phyloP scores from a whole-genome alignment of 1,284 basidiomycete genomes.

The Pterulicium gracile region DNA sequence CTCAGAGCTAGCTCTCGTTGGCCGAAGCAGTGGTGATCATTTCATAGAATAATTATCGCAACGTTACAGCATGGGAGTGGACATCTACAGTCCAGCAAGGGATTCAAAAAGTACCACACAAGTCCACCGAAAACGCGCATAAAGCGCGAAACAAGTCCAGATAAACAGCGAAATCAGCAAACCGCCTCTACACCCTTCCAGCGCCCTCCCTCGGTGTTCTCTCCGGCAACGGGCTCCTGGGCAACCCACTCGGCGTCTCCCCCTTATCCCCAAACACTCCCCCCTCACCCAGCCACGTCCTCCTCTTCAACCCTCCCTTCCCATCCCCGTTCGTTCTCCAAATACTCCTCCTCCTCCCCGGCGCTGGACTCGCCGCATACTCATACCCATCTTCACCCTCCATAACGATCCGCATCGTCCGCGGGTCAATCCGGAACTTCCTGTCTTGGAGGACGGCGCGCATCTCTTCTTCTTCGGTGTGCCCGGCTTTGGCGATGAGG shows the following conservation, averaged over 20 bases:
- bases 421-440: slow-evolving; percentile 37
- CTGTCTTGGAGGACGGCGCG: slow-evolving; percentile 26
- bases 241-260: not conserved
- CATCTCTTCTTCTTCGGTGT: slow-evolving; percentile 23
- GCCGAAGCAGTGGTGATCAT: too few species aligned
- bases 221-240: not conserved
- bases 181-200: too few species aligned
- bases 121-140: too few species aligned
- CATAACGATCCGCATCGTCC: slow-evolving; percentile 38
- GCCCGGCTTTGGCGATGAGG: slow-evolving; percentile 28
- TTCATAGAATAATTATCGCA: too few species aligned
- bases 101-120: too few species aligned
- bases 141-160: too few species aligned
- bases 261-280: too few species aligned
- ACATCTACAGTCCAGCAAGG: too few species aligned
- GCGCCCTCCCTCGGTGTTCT: too few species aligned
- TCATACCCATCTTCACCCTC: slow-evolving; percentile 35
- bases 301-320: not conserved
- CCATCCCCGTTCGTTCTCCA: not conserved
- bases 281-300: not conserved
- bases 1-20: too few species aligned
- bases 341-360: not conserved
- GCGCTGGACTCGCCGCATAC: not conserved
- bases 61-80: too few species aligned
- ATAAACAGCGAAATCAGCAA: too few species aligned